A percentile compares a stretch with the other conserved stretches of the same genome.
These are phyloP conservation scores for Allantophomopsis cytisporea DNA, from an alignment of 2,329 filamentous ascomycete species.

Conservation along the genomic window DNA sequence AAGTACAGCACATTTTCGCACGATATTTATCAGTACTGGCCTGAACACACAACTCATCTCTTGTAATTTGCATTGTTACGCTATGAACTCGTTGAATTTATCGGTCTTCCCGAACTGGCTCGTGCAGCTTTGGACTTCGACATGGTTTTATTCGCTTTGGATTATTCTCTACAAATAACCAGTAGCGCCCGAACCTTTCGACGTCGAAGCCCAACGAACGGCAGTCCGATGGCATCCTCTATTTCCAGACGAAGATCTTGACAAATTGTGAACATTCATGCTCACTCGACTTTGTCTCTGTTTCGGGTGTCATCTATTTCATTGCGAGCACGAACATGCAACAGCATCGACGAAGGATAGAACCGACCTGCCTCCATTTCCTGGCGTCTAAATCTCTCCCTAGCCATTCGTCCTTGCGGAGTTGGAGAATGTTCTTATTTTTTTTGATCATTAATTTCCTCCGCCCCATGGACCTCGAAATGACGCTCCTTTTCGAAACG, in stretches of 20 bases:
- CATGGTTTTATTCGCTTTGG: constrained; percentile 12
- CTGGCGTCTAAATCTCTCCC: neutral
- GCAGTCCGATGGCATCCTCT: constrained; percentile 17
- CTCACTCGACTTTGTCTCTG: too few relatives aligned
- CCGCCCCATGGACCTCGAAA: too few relatives aligned
- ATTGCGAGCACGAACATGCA: neutral
- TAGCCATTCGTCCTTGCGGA: too few relatives aligned
- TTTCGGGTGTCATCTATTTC: too few relatives aligned
- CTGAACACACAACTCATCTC: constrained; percentile 15
- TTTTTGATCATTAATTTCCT: too few relatives aligned
- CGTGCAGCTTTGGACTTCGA: constrained; percentile 16
- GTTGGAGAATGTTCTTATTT: too few relatives aligned
- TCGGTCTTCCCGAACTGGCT: constrained; percentile 17
- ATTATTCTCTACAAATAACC: neutral
- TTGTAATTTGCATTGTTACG: constrained; percentile 13
- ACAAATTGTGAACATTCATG: too few relatives aligned
- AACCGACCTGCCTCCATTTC: neutral
- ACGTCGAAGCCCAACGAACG: constrained; percentile 18
- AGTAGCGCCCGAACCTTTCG: constrained; percentile 7
- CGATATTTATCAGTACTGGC: constrained; percentile 8
- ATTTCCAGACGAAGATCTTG: neutral
- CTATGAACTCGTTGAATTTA: constrained; percentile 13
- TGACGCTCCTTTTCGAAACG: too few relatives aligned
- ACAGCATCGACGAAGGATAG: neutral
- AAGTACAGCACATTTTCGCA: too few relatives aligned